Evolutionary conservation across 805 yeast species (phyloP), one percentile per base, ranked within the genome.

Genomic region (Wickerhamiella dianesei): DNA sequence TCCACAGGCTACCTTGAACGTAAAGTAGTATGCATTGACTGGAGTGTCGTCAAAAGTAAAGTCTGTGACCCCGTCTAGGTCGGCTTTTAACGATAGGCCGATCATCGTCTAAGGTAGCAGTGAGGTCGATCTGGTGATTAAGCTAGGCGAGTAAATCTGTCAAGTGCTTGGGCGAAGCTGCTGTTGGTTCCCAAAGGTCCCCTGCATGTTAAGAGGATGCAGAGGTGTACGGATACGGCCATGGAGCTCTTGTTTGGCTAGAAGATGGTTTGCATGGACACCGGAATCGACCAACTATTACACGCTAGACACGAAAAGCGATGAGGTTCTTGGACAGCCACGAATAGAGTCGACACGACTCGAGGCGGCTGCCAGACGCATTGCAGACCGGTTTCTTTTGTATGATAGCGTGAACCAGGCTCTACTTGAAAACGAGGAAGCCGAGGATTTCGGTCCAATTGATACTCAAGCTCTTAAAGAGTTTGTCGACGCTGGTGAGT

Each of bases 1-100:
- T 1, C 81, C 79, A 61, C 98, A 89, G 53, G 73, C 73, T 14
- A 87, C 70, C 48, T 69, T 72, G 65, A 89, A 85, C 1, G 81
- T 72, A 63, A 80, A 89, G 53, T 81, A 86, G 56, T 77, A 86
- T 0, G 92, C 89, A 1, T 64, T 54, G 9, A 66, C 69, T 2
- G 71, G 67, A 0, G 77, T 62, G 57, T 89, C 95, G 2, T 69
- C 62, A 2, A 89, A 82, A 41, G 65, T 64, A 3, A 85, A 59
- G 35, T 68, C 71, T 13, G 74, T 72, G 35, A 82, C 77, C 49
- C 76, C 77, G 17, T 69, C 68, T 37, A 78, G 67, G 36, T 73
- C 74, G 5, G 75, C 81, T 17, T 60, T 49, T 18, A 65, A 48
- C 32, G 53, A 50, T 13, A 67, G 52, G 2, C 61, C 62, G 41